Percentiles rank a stretch among this genome's conserved stretches.
Evolutionary conservation across 305 asterid genomes (phyloP).

Genomic region (Plantago lanceolata): DNA sequence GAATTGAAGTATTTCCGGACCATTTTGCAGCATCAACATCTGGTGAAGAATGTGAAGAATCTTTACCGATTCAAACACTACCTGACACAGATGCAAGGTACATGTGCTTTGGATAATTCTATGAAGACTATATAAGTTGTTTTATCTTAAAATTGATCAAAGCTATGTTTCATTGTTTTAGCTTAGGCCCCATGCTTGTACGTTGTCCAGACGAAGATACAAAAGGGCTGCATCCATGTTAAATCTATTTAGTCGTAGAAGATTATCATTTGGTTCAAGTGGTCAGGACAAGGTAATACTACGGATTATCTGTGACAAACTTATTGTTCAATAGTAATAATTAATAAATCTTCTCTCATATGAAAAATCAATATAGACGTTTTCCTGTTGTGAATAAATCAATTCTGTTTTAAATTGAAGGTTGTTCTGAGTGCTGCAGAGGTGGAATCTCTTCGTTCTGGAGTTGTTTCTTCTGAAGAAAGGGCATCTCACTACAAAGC

Average conservation of each 20-base stretch:
- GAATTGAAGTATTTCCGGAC: conserved; percentile 50
- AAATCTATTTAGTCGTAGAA: conserved; percentile 61
- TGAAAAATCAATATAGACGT: not conserved
- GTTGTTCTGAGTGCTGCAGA: conserved; percentile 73
- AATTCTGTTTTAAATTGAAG: conserved; percentile 33
- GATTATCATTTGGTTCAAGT: conserved; percentile 55
- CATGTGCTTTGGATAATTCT: conserved; percentile 15
- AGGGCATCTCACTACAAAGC: conserved; percentile 84
- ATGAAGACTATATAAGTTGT: not conserved
- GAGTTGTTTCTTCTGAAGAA: conserved; percentile 69
- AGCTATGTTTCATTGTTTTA: conserved; percentile 29
- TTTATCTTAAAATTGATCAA: conserved; percentile 10
- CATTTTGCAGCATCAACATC: conserved; percentile 54
- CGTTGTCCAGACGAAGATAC: conserved; percentile 41
- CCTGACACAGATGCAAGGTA: conserved; percentile 39
- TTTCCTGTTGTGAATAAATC: conserved; percentile 19
- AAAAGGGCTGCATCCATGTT: conserved; percentile 56
- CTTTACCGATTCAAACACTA: conserved; percentile 34
- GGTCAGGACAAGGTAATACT: conserved; percentile 71
- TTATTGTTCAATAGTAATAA: conserved; percentile 17
- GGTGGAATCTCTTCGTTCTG: conserved; percentile 89
- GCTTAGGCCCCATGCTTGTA: conserved; percentile 44
- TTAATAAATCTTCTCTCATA: not conserved
- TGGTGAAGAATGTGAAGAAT: conserved; percentile 28
- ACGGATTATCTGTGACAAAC: not conserved